Evolutionary conservation across 306 rosid species (phyloP).

Genomic region (Dryas alaskensis): DNA sequence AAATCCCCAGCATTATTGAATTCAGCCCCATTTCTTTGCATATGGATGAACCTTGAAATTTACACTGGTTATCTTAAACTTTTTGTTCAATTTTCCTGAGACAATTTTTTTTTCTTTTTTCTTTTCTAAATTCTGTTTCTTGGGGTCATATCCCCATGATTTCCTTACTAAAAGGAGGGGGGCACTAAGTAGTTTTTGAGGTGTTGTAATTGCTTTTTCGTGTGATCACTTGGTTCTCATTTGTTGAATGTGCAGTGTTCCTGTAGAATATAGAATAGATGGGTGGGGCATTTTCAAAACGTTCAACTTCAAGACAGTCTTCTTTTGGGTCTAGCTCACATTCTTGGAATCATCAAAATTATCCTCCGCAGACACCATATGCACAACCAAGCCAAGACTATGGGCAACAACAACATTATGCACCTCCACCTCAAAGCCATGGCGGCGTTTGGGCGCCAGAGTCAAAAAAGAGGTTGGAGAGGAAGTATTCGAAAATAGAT

Average conservation of each 20-base stretch:
- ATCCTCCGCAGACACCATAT: conserved; percentile 44
- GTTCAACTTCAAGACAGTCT: conserved; percentile 37
- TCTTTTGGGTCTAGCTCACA: conserved; percentile 42
- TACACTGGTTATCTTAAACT: background rate
- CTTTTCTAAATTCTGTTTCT: background rate
- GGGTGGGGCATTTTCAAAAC: conserved; percentile 77
- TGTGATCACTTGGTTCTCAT: background rate
- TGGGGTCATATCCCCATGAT: background rate
- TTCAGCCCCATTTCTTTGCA: background rate
- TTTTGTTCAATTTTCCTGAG: background rate
- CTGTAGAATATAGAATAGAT: conserved; percentile 36
- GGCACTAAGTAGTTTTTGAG: background rate
- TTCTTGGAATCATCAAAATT: conserved; percentile 38
- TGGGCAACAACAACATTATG: conserved; percentile 38
- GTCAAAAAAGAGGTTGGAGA: conserved; percentile 37
- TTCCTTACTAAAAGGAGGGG: background rate
- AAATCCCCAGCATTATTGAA: background rate
- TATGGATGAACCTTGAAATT: background rate
- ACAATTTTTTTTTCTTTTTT: background rate
- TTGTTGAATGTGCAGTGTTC: conserved; percentile 26
- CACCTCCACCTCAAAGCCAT: conserved; percentile 43
- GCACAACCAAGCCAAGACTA: conserved; percentile 39
- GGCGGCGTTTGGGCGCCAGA: conserved; percentile 43
- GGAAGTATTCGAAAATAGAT: conserved; percentile 70
- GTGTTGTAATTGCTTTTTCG: background rate